Percentiles rank a stretch among this genome's conserved stretches.
phyloP scores from a whole-genome alignment of 2,329 filamentous ascomycete genomes.

The Claviceps humidiphila region DNA sequence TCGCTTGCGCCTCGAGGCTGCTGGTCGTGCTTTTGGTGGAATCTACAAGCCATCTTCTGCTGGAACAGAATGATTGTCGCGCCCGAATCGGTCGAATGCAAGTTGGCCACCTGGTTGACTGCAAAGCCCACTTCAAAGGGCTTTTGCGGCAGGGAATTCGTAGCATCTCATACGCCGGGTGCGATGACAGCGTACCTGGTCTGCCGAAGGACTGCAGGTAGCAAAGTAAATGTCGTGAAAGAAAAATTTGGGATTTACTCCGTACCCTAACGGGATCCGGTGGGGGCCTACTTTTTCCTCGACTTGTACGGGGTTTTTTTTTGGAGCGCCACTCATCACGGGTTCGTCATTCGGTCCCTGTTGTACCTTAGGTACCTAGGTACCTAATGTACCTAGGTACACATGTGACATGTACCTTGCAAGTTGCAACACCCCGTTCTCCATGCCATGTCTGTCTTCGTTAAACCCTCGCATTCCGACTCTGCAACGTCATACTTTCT shows the following conservation, averaged over 20 bases:
- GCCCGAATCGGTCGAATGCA: neutral
- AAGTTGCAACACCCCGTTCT: neutral
- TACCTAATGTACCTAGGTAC: too few relatives aligned
- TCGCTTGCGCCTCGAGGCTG: neutral
- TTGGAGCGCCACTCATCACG: too few relatives aligned
- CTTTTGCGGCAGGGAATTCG: slow-evolving; percentile 12
- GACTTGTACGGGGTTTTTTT: too few relatives aligned
- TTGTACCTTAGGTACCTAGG: too few relatives aligned
- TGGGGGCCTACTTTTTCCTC: too few relatives aligned
- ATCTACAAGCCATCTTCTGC: neutral
- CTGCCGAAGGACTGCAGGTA: neutral
- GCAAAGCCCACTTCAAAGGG: slow-evolving; percentile 6
- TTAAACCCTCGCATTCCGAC: neutral
- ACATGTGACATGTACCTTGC: too few relatives aligned
- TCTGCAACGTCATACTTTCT: slow-evolving; percentile 5
- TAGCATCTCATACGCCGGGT: slow-evolving; percentile 16
- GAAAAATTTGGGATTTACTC: too few relatives aligned
- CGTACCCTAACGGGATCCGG: too few relatives aligned
- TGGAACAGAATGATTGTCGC: neutral
- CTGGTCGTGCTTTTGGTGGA: neutral
- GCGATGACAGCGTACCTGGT: neutral
- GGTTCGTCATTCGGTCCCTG: too few relatives aligned
- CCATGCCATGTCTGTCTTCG: neutral
- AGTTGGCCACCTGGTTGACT: neutral
- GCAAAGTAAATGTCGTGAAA: neutral